Conservation (phyloP, 2,329 filamentous ascomycete species). For the Trichophyton simii region DNA sequence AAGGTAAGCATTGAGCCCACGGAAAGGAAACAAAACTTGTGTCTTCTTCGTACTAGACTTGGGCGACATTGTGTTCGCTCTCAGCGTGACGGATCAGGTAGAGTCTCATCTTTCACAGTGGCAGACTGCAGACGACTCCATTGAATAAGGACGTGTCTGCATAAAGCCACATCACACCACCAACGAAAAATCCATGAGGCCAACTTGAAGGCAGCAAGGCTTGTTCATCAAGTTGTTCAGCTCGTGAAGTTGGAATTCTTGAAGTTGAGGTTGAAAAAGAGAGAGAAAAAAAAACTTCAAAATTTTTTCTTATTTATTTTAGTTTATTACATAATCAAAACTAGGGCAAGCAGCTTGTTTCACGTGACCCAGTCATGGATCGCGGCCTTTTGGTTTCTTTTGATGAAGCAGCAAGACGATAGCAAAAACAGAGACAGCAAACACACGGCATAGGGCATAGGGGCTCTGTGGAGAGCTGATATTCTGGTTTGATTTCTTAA, state of each 20-base stretch:
- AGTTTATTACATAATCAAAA: neutral
- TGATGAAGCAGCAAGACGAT: neutral
- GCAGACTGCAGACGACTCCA: neutral
- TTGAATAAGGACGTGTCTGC: neutral
- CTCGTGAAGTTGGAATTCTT: neutral
- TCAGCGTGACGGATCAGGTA: constrained; percentile 77
- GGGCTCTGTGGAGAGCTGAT: neutral
- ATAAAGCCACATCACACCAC: neutral
- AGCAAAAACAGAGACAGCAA: neutral
- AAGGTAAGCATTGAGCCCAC: constrained; percentile 3
- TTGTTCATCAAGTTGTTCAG: neutral
- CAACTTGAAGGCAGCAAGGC: neutral
- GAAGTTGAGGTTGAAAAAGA: neutral
- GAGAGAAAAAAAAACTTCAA: neutral
- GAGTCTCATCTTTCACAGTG: constrained; percentile 42
- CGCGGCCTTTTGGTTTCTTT: neutral
- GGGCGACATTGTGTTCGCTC: constrained; percentile 75
- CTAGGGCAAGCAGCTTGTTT: neutral
- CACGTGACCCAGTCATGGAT: neutral
- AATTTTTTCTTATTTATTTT: neutral
- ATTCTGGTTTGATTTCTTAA: neutral
- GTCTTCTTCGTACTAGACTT: constrained; percentile 20
- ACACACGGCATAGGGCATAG: neutral
- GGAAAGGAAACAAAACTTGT: neutral
- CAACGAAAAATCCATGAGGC: neutral